Conservation (phyloP, 2,329 filamentous ascomycete genomes). For the Alternaria hordeiaustralica region DNA sequence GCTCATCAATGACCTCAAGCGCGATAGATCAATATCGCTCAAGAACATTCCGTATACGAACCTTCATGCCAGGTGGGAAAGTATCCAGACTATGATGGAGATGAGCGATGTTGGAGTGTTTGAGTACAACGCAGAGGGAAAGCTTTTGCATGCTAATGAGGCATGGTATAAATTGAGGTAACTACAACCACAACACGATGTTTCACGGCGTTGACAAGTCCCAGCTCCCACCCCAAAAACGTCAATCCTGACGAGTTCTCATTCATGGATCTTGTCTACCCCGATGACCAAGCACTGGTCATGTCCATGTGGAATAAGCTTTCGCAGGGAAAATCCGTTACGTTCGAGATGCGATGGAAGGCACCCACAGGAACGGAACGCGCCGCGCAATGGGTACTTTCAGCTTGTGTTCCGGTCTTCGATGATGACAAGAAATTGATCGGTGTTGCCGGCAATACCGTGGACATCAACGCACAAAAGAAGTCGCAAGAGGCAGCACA, state of each 20-base stretch:
- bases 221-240: constrained; percentile 30
- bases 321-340: constrained; percentile 31
- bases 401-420: constrained; percentile 38
- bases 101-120: constrained; percentile 46
- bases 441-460: constrained; percentile 40
- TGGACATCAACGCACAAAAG: constrained; percentile 44
- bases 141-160: constrained; percentile 38
- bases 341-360: constrained; percentile 47
- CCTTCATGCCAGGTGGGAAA: constrained; percentile 32
- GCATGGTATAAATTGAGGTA: constrained; percentile 38
- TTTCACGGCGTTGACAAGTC: neutral
- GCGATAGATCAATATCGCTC: neutral
- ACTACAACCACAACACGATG: neutral
- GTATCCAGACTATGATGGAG: constrained; percentile 42
- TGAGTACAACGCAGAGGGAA: constrained; percentile 35
- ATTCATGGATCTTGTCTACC: constrained; percentile 41
- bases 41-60: constrained; percentile 17
- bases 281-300: constrained; percentile 32
- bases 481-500: constrained; percentile 30
- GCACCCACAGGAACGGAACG: constrained; percentile 18
- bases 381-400: constrained; percentile 36
- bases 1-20: constrained; percentile 7
- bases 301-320: constrained; percentile 42
- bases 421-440: constrained; percentile 34
- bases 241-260: constrained; percentile 30